These are phyloP conservation scores for Septoria petroselini DNA, from an alignment of 2,329 filamentous ascomycete genomes.

Conservation along the genomic window DNA sequence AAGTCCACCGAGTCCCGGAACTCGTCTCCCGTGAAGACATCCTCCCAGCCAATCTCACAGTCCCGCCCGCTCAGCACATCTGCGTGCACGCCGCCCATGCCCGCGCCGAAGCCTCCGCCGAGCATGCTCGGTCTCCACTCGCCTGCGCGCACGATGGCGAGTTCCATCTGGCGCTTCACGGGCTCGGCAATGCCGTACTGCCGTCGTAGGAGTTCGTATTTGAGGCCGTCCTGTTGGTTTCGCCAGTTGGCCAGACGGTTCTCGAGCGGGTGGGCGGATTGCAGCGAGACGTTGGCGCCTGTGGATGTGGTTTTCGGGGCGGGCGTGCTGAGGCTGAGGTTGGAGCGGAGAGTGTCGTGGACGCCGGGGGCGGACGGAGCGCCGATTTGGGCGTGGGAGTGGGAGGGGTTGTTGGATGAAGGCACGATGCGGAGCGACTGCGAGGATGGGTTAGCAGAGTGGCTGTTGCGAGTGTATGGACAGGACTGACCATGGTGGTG, in stretches of 20 bases:
- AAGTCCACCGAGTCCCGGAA: conserved; percentile 65
- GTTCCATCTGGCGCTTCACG: conserved; percentile 88
- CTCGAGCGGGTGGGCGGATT: conserved; percentile 84
- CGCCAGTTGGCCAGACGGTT: conserved; percentile 86
- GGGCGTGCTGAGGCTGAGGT: conserved; percentile 59
- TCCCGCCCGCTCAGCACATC: conserved; percentile 81
- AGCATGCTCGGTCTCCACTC: conserved; percentile 75
- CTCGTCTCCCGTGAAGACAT: conserved; percentile 78
- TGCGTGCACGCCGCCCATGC: conserved; percentile 62
- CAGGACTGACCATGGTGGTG: conserved; percentile 15
- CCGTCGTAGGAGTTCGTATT: conserved; percentile 83
- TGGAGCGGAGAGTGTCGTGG: conserved; percentile 86
- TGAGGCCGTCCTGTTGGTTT: conserved; percentile 78
- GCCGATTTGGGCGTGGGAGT: conserved; percentile 51
- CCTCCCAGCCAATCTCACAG: conserved; percentile 81
- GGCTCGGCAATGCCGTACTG: conserved; percentile 92
- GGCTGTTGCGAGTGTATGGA: neutral
- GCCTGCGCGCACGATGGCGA: conserved; percentile 77
- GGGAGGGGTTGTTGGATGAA: conserved; percentile 60
- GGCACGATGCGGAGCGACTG: conserved; percentile 77
- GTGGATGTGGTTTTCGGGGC: conserved; percentile 50
- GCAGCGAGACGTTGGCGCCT: conserved; percentile 48
- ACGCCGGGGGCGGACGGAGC: conserved; percentile 91
- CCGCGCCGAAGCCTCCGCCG: conserved; percentile 47
- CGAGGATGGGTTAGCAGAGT: conserved; percentile 8